Evolutionary conservation across 345 rosid species (phyloP), one percentile per base, ranked within the genome.

Genomic region (Litchi chinensis): DNA sequence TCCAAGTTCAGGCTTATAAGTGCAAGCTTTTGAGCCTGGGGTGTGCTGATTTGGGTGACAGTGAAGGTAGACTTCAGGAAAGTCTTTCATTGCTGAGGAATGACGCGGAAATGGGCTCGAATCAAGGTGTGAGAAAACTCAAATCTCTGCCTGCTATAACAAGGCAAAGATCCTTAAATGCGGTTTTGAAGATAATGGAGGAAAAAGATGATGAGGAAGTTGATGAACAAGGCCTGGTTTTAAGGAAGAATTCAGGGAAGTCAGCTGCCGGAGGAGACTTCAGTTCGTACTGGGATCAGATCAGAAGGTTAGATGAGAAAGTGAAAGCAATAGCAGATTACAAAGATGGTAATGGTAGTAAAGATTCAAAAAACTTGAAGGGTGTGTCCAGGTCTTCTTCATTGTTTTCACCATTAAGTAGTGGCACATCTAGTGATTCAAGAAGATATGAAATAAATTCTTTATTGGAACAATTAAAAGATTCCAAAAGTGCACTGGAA

Each of bases 1-100:
- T 83, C 82, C 98, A 93, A 80, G 89, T 91, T 50, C 93, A 91
- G 78, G 93, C 97, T 70, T 95, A 91, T 57, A 80, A 90, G 78
- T 91, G 87, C 65, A 87, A 91, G 75, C 87, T 95, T 28, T 77
- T 89, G 62, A 90, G 97, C 90, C 52, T 92, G 70, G 99, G 99
- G 0, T 88, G 85, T 52, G 69, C 73, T 71, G 99, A 95, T 82
- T 68, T 91, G 0, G 87, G 85, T n/a, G 74, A 74, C 9, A 2
- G 43, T 11, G 97, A 89, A 22, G 83, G 67, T 54, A 82, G 80
- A 74, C 87, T 77, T 81, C 91, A 86, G 0, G 92, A 90, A 46
- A 87, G 85, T 72, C 74, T 84, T 59, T 71, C 86, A 37, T 57
- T 79, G 70, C 86, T 81, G 44, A 86, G 86, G 63, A 71, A 71